Percentiles rank a stretch among this genome's conserved stretches.
Conservation (phyloP, 305 asterid genomes). For the Ajuga reptans region DNA sequence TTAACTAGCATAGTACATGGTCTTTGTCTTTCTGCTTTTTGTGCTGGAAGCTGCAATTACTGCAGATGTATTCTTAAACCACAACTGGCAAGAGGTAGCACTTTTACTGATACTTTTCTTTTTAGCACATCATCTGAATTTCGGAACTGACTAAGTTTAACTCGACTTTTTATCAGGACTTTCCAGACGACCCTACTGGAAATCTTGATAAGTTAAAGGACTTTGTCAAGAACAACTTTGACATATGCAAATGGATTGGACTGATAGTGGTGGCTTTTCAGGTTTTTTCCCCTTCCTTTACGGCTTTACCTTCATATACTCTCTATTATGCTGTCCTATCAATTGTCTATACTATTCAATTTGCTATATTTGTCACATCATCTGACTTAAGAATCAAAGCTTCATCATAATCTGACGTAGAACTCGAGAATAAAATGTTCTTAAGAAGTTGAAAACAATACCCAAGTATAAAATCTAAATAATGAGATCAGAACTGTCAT, state of each 20-base stretch:
- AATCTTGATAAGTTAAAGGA: constrained; percentile 55
- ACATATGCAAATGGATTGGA: constrained; percentile 77
- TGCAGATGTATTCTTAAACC: constrained; percentile 67
- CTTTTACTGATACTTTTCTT: too few species aligned
- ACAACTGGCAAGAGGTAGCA: constrained; percentile 86
- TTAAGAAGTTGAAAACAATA: not conserved
- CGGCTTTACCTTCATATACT: not conserved
- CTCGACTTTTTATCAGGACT: constrained; percentile 51
- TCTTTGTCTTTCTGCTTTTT: constrained; percentile 52
- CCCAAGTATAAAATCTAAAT: not conserved
- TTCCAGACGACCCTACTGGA: constrained; percentile 73
- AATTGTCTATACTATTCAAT: not conserved
- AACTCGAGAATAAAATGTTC: not conserved
- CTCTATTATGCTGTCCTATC: not conserved
- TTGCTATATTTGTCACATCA: not conserved
- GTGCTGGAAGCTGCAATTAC: constrained; percentile 72
- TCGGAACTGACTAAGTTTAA: not conserved
- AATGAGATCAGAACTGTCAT: not conserved
- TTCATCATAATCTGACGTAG: not conserved
- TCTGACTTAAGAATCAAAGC: not conserved
- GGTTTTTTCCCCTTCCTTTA: constrained; percentile 34
- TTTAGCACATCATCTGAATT: constrained; percentile 5
- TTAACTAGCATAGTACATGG: constrained; percentile 64
- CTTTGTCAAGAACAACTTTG: constrained; percentile 61
- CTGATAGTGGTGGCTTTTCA: constrained; percentile 59